Conservation (phyloP, 768 basidiomycete species). For the Brasilioporus rufonigricans region DNA sequence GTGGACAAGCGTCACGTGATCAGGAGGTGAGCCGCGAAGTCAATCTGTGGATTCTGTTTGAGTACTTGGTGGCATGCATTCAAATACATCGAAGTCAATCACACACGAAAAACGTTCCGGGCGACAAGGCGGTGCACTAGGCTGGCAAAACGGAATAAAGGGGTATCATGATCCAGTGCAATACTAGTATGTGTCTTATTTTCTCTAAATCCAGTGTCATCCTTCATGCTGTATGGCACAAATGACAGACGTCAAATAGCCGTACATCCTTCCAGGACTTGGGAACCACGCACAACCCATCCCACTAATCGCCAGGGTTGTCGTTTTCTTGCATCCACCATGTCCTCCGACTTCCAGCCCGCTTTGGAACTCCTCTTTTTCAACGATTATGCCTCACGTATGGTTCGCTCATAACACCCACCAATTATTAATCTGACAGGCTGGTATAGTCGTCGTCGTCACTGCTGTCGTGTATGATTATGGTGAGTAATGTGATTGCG, state of each 20-base stretch:
- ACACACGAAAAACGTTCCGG: too few species aligned
- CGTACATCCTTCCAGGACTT: neutral
- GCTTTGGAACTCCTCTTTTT: neutral
- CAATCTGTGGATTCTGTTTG: too few species aligned
- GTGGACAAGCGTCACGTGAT: too few species aligned
- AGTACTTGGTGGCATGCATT: too few species aligned
- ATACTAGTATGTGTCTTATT: neutral
- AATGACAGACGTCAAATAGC: neutral
- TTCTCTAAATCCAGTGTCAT: neutral
- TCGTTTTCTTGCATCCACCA: neutral
- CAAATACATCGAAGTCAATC: too few species aligned
- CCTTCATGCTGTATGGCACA: neutral
- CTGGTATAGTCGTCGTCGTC: neutral
- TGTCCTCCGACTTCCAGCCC: neutral
- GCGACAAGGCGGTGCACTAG: too few species aligned
- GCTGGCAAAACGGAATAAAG: neutral
- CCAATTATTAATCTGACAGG: neutral
- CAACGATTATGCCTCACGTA: neutral
- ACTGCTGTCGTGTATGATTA: neutral
- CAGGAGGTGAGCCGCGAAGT: too few species aligned
- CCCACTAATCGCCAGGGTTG: neutral
- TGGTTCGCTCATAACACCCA: neutral
- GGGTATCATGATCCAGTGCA: neutral
- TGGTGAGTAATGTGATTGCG: neutral
- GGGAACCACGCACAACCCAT: neutral